Evolutionary conservation across 1,284 basidiomycete species (phyloP).

Genomic region (Ustilago sp.): DNA sequence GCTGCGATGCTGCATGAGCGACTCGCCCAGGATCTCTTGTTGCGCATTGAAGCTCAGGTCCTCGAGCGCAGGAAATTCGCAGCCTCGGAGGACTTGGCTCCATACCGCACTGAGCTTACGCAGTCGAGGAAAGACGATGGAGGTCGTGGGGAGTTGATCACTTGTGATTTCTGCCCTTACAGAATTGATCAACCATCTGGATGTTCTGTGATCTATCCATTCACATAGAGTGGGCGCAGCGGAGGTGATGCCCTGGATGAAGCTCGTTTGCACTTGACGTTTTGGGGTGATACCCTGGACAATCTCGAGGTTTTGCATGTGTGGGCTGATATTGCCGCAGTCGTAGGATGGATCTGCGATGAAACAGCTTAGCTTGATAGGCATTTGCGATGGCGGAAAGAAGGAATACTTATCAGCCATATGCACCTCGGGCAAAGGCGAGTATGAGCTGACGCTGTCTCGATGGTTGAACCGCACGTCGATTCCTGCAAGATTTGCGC

Average conservation of each 20-base stretch:
- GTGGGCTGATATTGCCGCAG: constrained; percentile 7
- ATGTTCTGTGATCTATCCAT: constrained; percentile 2
- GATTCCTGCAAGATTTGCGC: neutral
- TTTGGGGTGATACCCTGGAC: neutral
- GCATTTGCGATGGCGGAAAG: neutral
- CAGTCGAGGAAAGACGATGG: constrained; percentile 2
- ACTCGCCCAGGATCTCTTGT: neutral
- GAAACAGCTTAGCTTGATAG: constrained; percentile 8
- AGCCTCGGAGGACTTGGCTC: neutral
- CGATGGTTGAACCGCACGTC: constrained; percentile 7
- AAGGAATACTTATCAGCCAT: neutral
- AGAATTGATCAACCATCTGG: neutral
- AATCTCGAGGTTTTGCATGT: constrained; percentile 9
- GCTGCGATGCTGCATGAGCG: neutral
- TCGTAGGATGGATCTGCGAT: neutral
- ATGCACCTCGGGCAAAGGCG: neutral
- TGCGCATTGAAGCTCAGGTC: constrained; percentile 5
- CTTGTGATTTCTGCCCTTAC: neutral
- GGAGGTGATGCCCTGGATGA: neutral
- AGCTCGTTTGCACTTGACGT: neutral
- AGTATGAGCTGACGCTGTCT: neutral
- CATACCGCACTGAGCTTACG: constrained; percentile 6
- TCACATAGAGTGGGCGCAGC: constrained; percentile 10
- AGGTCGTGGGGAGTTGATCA: neutral
- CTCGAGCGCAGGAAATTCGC: constrained; percentile 6